A percentile compares a stretch with the other conserved stretches of the same genome.
Evolutionary conservation across 352 stramenopile genomes (phyloP).

Genomic region (Globisporangium perplexum): DNA sequence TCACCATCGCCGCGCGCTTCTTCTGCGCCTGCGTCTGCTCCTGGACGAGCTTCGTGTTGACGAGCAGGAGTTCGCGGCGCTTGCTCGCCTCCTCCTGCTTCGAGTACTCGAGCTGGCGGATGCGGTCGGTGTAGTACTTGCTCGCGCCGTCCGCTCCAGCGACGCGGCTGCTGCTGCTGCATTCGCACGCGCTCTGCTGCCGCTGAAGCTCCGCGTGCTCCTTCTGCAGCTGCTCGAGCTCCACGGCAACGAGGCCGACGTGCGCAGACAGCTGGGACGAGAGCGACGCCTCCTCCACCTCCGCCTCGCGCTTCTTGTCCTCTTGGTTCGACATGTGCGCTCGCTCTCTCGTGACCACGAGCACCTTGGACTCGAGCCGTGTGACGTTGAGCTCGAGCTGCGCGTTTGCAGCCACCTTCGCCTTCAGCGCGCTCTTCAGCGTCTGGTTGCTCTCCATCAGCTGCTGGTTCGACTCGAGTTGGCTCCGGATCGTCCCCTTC

Average conservation of each 20-base stretch:
- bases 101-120: conserved; percentile 44
- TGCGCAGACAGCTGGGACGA: conserved; percentile 38
- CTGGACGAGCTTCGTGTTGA: conserved; percentile 64
- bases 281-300: conserved; percentile 23
- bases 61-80: conserved; percentile 51
- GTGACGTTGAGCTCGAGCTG: conserved; percentile 27
- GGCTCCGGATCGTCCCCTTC: conserved; percentile 25
- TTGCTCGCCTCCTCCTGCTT: conserved; percentile 43
- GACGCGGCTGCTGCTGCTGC: not conserved
- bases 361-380: conserved; percentile 38
- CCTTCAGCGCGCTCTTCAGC: conserved; percentile 29
- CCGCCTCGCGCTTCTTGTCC: conserved; percentile 22
- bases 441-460: conserved; percentile 31
- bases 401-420: conserved; percentile 15
- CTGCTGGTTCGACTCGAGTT: conserved; percentile 36
- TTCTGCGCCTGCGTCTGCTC: conserved; percentile 53
- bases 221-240: conserved; percentile 39
- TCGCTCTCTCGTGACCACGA: conserved; percentile 45
- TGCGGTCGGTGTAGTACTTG: conserved; percentile 32
- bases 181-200: not conserved
- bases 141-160: conserved; percentile 14
- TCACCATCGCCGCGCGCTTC: conserved; percentile 18
- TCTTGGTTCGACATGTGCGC: conserved; percentile 29
- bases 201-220: conserved; percentile 35
- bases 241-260: conserved; percentile 27